These are phyloP conservation scores for Candida montana DNA, from an alignment of 805 yeast genomes.

Conservation along the genomic window DNA sequence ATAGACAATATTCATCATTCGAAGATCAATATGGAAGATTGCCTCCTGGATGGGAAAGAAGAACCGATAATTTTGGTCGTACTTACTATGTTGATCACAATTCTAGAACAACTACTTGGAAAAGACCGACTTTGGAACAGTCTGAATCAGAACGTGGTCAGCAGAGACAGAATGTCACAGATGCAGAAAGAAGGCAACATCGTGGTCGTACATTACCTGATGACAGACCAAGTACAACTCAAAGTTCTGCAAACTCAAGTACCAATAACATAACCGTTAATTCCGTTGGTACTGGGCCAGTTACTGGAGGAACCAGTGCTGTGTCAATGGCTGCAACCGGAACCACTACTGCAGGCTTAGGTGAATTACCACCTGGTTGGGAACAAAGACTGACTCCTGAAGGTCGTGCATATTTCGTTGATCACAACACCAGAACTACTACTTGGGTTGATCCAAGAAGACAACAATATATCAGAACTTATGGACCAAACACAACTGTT, in stretches of 20 bases:
- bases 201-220: slow-evolving; percentile 88
- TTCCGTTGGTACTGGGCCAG: slow-evolving; percentile 40
- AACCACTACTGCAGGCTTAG: slow-evolving; percentile 91
- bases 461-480: slow-evolving; percentile 95
- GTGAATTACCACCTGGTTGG: slow-evolving; percentile 98
- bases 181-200: slow-evolving; percentile 86
- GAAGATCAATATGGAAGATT: slow-evolving; percentile 95
- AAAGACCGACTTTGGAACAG: slow-evolving; percentile 83
- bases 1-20: slow-evolving; percentile 81
- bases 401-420: slow-evolving; percentile 97
- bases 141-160: slow-evolving; percentile 59
- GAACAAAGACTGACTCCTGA: slow-evolving; percentile 97
- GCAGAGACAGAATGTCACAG: slow-evolving; percentile 64
- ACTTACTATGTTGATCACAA: slow-evolving; percentile 98
- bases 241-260: slow-evolving; percentile 13
- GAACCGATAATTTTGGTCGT: slow-evolving; percentile 96
- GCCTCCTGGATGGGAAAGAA: slow-evolving; percentile 98
- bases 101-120: slow-evolving; percentile 98
- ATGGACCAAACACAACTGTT: slow-evolving; percentile 84
- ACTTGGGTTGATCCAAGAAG: slow-evolving; percentile 99
- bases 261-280: slow-evolving; percentile 39
- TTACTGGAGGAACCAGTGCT: slow-evolving; percentile 48
- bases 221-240: slow-evolving; percentile 31
- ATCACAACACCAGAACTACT: slow-evolving; percentile 98
- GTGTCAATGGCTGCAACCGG: slow-evolving; percentile 66